phyloP scores from a whole-genome alignment of 139 green algal genomes.

The Desmodesmus armatus region DNA sequence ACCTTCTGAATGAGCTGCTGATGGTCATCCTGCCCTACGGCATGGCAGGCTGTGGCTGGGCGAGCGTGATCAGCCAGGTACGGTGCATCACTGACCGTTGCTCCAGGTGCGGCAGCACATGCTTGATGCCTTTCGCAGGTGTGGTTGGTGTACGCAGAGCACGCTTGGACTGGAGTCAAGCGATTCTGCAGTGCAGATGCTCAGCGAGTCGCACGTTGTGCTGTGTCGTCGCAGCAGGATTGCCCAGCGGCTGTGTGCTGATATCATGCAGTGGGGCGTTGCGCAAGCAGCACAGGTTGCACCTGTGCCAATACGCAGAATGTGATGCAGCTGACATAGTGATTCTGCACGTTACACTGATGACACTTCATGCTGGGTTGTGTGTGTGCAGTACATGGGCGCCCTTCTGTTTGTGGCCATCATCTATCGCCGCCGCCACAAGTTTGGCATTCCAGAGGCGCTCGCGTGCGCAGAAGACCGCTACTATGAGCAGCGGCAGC shows the following conservation, averaged over 20 bases:
- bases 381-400: conserved; percentile 54
- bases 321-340: no score
- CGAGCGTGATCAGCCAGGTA: conserved; percentile 65
- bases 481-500: not conserved
- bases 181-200: no score
- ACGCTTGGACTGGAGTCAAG: not conserved
- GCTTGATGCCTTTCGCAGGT: not conserved
- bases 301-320: no score
- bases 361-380: no score
- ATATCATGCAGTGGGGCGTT: no score
- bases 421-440: conserved; percentile 31
- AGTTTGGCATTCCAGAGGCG: conserved; percentile 49
- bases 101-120: not conserved
- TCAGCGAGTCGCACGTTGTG: no score
- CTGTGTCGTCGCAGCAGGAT: no score
- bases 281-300: no score
- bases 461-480: conserved; percentile 11
- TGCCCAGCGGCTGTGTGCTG: no score
- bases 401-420: conserved; percentile 44
- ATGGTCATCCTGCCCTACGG: conserved; percentile 65
- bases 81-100: not conserved
- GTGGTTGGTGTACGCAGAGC: not conserved
- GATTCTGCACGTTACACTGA: no score
- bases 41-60: conserved; percentile 75
- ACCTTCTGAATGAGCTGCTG: conserved; percentile 68